Base-by-base conservation (phyloP, 768 basidiomycete genomes). In the Podaxis sp. region DNA sequence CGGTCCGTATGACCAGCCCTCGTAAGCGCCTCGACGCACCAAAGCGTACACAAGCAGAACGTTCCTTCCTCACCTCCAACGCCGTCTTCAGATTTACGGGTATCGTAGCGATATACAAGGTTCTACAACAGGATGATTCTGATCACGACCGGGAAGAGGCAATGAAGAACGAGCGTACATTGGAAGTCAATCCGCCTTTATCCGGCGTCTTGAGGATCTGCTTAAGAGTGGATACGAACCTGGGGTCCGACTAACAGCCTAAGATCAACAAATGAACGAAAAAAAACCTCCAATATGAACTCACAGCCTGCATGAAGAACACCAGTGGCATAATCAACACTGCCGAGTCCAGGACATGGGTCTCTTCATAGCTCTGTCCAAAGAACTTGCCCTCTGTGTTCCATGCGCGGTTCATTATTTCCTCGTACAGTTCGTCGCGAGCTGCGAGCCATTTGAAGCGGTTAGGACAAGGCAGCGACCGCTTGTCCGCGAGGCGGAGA, bases 61-160 rank as follows among this genome's bases (percentile, higher is more conserved):
- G 91, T 95, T 1, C 95, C 95, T 73, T 97, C 95, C 64, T 96
- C 93, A 1, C 95, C 95, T 1, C 96, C 95, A 11, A 98, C 93
- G 5, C 96, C 96, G 66, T 98, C 96, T 60, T 91, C 88, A 0
- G 91, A 87, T 70, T 90, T 90, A 25, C 72, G 75, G 11, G 90
- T 88, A 69, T 98, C 93, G 72, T 98, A 98, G 6, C 95, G 87
- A 69, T 90, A 96, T 5, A 93, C 90, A 9, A 93, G 81, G 66
- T 87, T 88, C 90, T 93, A 64, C n/a, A 23, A n/a, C 21, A 14
- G 51, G 5, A 14, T 51, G 21, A 7, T 42, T 23, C 28, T 27
- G 28, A 46, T 1, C 25, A 44, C 5, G 42, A 35, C 6, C 2
- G 1, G n/a, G 27, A 53, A 10, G 48, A 7, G 27, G 53, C 46